Conservation (phyloP, 768 basidiomycete genomes). For the Nidularia pulvinata region DNA sequence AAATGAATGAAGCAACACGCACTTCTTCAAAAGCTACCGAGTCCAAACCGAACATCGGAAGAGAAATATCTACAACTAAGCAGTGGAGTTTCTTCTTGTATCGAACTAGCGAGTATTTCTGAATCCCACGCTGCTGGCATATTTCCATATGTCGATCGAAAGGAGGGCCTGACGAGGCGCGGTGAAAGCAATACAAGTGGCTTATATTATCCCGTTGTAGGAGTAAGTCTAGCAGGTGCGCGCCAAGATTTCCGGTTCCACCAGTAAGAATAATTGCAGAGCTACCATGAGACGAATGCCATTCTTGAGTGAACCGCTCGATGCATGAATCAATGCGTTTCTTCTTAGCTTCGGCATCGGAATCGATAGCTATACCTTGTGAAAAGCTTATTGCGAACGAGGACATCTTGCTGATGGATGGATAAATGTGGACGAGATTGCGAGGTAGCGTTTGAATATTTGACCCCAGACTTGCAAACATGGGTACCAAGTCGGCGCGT, state of each 20-base stretch:
- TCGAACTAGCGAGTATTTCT: not conserved
- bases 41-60: constrained; percentile 1
- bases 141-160: constrained; percentile 1
- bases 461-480: not conserved
- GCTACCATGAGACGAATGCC: no score
- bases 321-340: constrained; percentile 1
- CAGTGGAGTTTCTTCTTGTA: not conserved
- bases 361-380: not conserved
- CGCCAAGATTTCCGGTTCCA: constrained; percentile 28
- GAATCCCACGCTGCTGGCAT: not conserved
- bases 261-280: constrained; percentile 24
- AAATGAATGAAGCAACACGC: no score
- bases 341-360: not conserved
- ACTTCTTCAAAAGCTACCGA: constrained; percentile 1
- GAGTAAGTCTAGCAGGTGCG: constrained; percentile 19
- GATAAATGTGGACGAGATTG: constrained; percentile 4
- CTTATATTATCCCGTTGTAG: constrained; percentile 10
- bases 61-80: constrained; percentile 1
- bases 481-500: constrained; percentile 2
- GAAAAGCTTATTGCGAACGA: not conserved
- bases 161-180: constrained; percentile 3
- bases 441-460: not conserved
- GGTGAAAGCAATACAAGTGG: constrained; percentile 20
- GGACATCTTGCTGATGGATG: constrained; percentile 2
- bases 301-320: constrained; percentile 1